Base-by-base conservation (phyloP, 2,329 filamentous ascomycete species). In the Ophiostoma pallidulum region DNA sequence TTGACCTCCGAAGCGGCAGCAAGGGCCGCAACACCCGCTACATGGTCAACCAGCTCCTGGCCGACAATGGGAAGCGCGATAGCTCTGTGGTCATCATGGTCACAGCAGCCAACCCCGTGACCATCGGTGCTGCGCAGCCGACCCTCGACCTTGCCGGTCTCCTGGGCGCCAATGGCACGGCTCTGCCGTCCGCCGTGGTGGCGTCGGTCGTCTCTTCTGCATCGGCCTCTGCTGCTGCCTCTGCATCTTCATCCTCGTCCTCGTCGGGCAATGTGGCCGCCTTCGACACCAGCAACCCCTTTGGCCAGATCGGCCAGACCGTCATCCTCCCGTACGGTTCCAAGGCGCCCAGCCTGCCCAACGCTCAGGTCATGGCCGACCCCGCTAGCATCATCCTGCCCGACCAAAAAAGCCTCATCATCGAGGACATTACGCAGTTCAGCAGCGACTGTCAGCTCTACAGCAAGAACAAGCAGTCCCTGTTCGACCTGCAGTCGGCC, bases 301-400 rank as follows among this genome's bases (percentile, higher is more conserved):
- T 64, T 41, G 64, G 63, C 26, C 58, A 58, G 41, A 26, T 62
- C 40, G 58, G 59, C 55, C 58, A 64, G 53, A 59, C 55, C 44
- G 37, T 67, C 47, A 60, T 67, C 49, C 58, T 67, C 43, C 63
- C 64, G 8, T 58, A 59, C 53, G 62, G 58, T 41, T 57, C 58
- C 14, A 52, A 56, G 14, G 57, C 62, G 4, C 62, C 62, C 8
- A 54, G 54, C 14, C 55, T 60, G 31, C 52, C 57, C 22, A 53
- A 55, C 24, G 48, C 60, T 28, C 55, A 64, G 44, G 52, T 65
- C 39, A 60, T 67, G 45, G 53, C 54, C 6, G 66, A 67, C 51
- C 66, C 66, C 8, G 66, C 66, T 16, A 55, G 58, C 41, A 67
- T 68, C 49, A 65, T 68, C 49, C 53, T 66, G 22, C 57, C 63